phyloP scores from a whole-genome alignment of 2,329 filamentous ascomycete genomes.

The Capronia americana region DNA sequence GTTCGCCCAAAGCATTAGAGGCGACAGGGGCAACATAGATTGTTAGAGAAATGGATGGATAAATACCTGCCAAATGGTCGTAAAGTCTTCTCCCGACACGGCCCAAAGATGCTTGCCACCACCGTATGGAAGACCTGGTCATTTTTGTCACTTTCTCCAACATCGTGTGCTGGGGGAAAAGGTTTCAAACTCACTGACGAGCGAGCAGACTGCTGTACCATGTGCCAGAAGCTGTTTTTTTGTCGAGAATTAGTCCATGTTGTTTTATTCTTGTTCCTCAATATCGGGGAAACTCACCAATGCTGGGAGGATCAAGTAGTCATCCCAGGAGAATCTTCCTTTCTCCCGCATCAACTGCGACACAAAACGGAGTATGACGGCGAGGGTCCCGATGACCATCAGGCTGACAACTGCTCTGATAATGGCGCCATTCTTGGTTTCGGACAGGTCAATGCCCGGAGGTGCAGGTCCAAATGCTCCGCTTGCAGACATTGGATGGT shows the following conservation, averaged over 20 bases:
- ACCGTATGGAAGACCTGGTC: conserved; percentile 18
- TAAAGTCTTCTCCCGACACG: conserved; percentile 17
- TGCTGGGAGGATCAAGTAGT: conserved; percentile 20
- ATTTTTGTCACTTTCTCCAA: conserved; percentile 10
- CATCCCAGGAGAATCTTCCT: conserved; percentile 16
- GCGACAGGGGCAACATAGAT: conserved; percentile 10
- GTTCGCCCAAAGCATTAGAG: conserved; percentile 16
- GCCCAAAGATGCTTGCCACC: conserved; percentile 18
- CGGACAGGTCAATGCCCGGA: conserved; percentile 16
- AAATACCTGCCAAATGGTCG: conserved; percentile 20
- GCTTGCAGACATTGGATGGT: conserved; percentile 20
- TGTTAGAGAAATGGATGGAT: conserved; percentile 13
- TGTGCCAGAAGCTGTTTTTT: conserved; percentile 16
- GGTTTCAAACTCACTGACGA: conserved; percentile 17
- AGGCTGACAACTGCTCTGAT: conserved; percentile 16
- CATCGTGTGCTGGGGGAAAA: conserved; percentile 6
- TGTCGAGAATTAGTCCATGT: conserved; percentile 16
- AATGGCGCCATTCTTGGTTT: conserved; percentile 12
- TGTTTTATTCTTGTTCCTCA: conserved; percentile 13
- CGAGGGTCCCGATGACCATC: conserved; percentile 17
- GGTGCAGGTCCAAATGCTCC: conserved; percentile 16
- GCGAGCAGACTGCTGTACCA: conserved; percentile 18
- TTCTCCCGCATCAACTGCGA: conserved; percentile 14
- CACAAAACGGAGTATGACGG: conserved; percentile 11
- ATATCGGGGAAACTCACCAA: conserved; percentile 13